Conservation (phyloP, 169 alveolate genomes). For the Plasmodium fragile region DNA sequence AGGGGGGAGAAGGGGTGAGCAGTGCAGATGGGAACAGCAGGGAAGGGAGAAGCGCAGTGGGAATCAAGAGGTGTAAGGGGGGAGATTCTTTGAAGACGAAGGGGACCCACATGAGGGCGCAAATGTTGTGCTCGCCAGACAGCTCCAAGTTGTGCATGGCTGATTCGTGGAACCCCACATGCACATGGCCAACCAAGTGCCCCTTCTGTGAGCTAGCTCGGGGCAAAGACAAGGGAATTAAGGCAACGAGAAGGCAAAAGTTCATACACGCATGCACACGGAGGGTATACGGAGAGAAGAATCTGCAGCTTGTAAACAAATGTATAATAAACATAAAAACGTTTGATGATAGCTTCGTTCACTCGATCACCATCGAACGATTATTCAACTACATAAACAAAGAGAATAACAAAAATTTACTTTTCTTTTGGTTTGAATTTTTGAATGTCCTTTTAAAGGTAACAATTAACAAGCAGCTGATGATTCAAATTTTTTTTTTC, state of each 20-base stretch:
- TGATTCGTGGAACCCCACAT: neutral
- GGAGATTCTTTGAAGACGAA: neutral
- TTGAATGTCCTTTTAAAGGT: conserved; percentile 66
- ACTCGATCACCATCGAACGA: conserved; percentile 69
- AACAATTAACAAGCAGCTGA: conserved; percentile 65
- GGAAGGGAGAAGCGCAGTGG: neutral
- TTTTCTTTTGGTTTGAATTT: conserved; percentile 72
- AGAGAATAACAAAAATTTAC: conserved; percentile 14
- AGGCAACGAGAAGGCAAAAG: conserved; percentile 15
- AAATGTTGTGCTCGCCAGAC: neutral
- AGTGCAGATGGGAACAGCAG: neutral
- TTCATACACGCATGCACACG: conserved; percentile 35
- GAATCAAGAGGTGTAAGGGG: neutral
- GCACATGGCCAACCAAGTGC: neutral
- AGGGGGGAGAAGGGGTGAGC: neutral
- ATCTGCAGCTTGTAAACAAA: conserved; percentile 36
- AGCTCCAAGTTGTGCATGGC: neutral
- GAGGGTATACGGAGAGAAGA: conserved; percentile 38
- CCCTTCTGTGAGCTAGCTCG: conserved; percentile 18
- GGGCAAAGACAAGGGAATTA: conserved; percentile 5
- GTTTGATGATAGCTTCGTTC: conserved; percentile 63
- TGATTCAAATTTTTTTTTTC: conserved; percentile 57
- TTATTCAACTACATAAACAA: conserved; percentile 34
- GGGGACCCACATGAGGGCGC: neutral
- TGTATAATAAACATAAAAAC: conserved; percentile 70